Evolutionary conservation across 495 filamentous ascomycete genomes (phyloP), one percentile per base, ranked within the genome.

Genomic region (Hyaloscypha bicolor): DNA sequence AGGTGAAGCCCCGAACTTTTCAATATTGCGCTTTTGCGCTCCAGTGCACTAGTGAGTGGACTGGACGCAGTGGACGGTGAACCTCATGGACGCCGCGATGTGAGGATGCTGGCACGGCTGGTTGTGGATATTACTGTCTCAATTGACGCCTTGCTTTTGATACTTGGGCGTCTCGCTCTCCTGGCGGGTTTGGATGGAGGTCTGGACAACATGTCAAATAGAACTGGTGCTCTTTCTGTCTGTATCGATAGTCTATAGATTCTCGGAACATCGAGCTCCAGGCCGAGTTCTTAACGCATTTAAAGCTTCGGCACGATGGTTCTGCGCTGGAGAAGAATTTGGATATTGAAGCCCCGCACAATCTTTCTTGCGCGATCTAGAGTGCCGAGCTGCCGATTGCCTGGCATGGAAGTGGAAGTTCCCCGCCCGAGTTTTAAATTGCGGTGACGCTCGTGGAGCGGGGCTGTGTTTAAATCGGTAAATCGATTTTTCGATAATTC

Each of bases 61-160:
- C 25, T 12, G 12, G 12, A 37, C 35, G 35, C 35, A 37, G 35
- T 21, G 25, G 51, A 53, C 51, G 1, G 51, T n/a, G 22, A 4
- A 53, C 19, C 6, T 53, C 19, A n/a, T 53, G 16, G 51, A n/a
- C 19, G 19, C 19, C 19, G 51, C 6, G 51, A 6, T 8, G 51
- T 25, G 19, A 25, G 25, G 25, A 25, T 25, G 25, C 25, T 25
- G 51, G 22, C 6, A 53, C 51, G 51, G 51, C 53, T 8, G 53
- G 53, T 9, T 8, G 53, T 56, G 53, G 53, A 56, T n/a, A 56
- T 56, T 56, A 16, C n/a, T 56, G 53, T 56, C 53, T 56, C 53
- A 56, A 29, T 56, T 56, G 22, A 32, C 22, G 53, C 53, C 30
- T 56, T 56, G 53, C 53, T 25, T 56, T 56, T 56, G 22, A 12